Base-by-base conservation (phyloP, 2,329 filamentous ascomycete species). In the Clathrospora elynae region DNA sequence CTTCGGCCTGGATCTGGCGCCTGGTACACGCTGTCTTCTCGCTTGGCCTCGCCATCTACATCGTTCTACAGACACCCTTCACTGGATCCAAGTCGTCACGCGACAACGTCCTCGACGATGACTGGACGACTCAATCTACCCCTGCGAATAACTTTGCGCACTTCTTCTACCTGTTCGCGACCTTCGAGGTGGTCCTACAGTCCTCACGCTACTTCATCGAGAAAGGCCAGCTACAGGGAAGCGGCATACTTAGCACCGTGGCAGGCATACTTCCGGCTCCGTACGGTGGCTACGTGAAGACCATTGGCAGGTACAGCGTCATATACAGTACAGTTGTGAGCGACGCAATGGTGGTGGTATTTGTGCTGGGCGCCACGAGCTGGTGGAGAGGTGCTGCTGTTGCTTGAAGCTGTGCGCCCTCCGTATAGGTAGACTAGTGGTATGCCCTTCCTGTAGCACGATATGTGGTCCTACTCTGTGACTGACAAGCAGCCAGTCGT, bases 101-200 rank as follows among this genome's bases (percentile, higher is more conserved):
- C 19, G 43, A 51, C 30, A 57, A 49, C 7, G 33, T 50, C 5
- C 28, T 53, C n/a, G 58, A 64, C 11, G 56, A 66, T 14, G 64
- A 64, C 46, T 70, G 66, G 58, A 51, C 53, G 2, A 31, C 49
- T 2, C 62, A 62, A 7, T 57, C 70, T 6, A 62, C 59, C 2
- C 68, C 74, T 19, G 65, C 70, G 11, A 69, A 71, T 33, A 60
- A 67, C 23, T 73, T 75, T 26, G 74, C 74, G 31, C 76, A 78
- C 49, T 85, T 90, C 70, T 90, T 92, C 70, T 89, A 84, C 75
- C 78, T 87, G n/a, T 93, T 92, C 64, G 85, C 87, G 5, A 89
- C 87, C 0, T 84, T 82, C 20, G 87, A 93, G 72, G 78, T 88
- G 8, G 66, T 88, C 38, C 74, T 92, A 51, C 81, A 92, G 52